These are phyloP conservation scores for Malassezia nana DNA, from an alignment of 1,284 basidiomycete species.

Conservation along the genomic window DNA sequence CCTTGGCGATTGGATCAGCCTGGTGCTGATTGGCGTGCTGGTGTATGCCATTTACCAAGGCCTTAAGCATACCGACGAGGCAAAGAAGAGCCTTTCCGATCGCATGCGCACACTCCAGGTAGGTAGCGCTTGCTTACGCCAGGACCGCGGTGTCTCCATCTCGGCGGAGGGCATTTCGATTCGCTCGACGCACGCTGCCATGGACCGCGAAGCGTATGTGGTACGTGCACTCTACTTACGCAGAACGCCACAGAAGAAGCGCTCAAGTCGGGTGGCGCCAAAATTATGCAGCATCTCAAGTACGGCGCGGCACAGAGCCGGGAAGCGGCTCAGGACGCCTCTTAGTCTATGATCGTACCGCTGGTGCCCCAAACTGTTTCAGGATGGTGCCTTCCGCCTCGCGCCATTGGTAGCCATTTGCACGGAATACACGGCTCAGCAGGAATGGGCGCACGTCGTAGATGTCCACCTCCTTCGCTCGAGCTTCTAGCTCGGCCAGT, in stretches of 20 bases:
- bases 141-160: slow-evolving; percentile 7
- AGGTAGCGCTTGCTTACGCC: not conserved
- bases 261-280: not conserved
- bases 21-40: slow-evolving; percentile 3
- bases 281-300: not conserved
- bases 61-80: not conserved
- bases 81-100: slow-evolving; percentile 2
- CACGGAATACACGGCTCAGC: slow-evolving; percentile 68
- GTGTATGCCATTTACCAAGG: slow-evolving; percentile 8
- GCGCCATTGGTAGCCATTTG: slow-evolving; percentile 68
- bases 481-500: slow-evolving; percentile 50
- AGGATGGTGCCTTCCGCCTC: slow-evolving; percentile 32
- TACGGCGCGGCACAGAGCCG: not conserved
- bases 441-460: slow-evolving; percentile 81
- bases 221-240: not conserved
- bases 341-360: not conserved
- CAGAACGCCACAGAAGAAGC: slow-evolving; percentile 5
- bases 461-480: slow-evolving; percentile 81
- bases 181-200: not conserved
- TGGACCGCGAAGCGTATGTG: slow-evolving; percentile 9
- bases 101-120: slow-evolving; percentile 6
- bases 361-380: slow-evolving; percentile 30
- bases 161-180: slow-evolving; percentile 13
- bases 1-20: slow-evolving; percentile 10
- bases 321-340: not conserved